These are phyloP conservation scores for Penicillium nucicola DNA, from an alignment of 495 filamentous ascomycete genomes.

Conservation along the genomic window DNA sequence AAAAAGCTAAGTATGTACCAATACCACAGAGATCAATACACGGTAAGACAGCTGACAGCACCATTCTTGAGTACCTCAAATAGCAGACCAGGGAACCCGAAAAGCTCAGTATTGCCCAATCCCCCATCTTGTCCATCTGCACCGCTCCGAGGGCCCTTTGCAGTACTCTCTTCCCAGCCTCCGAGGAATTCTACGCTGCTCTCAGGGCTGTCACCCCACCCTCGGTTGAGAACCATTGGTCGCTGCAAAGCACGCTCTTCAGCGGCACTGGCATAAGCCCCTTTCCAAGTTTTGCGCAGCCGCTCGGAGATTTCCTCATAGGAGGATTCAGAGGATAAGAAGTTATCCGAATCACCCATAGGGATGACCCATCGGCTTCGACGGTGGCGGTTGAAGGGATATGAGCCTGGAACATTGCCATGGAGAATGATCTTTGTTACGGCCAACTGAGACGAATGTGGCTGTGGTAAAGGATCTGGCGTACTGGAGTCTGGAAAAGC, in stretches of 20 bases:
- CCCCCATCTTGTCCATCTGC: constrained; percentile 53
- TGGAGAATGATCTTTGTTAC: constrained; percentile 90
- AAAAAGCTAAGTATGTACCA: neutral
- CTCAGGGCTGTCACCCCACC: constrained; percentile 87
- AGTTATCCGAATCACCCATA: constrained; percentile 28
- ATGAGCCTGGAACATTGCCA: constrained; percentile 91
- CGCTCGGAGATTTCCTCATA: constrained; percentile 66
- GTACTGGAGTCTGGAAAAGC: constrained; percentile 51
- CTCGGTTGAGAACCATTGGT: constrained; percentile 85
- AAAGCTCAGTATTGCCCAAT: constrained; percentile 78
- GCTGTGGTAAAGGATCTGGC: constrained; percentile 32
- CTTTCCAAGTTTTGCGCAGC: constrained; percentile 71
- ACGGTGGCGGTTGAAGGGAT: constrained; percentile 93
- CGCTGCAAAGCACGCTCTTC: constrained; percentile 64
- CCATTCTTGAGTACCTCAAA: constrained; percentile 97
- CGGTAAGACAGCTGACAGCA: constrained; percentile 82
- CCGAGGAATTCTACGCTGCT: constrained; percentile 87
- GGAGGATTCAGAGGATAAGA: constrained; percentile 69
- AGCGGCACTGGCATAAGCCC: constrained; percentile 55
- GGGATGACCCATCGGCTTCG: constrained; percentile 84
- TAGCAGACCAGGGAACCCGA: constrained; percentile 87
- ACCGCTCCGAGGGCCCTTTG: constrained; percentile 37
- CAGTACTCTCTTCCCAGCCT: constrained; percentile 78
- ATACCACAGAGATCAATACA: constrained; percentile 56
- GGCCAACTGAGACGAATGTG: constrained; percentile 59